Evolutionary conservation across 768 basidiomycete genomes (phyloP), one percentile per base, ranked within the genome.

Genomic region (Rickenella mellea): DNA sequence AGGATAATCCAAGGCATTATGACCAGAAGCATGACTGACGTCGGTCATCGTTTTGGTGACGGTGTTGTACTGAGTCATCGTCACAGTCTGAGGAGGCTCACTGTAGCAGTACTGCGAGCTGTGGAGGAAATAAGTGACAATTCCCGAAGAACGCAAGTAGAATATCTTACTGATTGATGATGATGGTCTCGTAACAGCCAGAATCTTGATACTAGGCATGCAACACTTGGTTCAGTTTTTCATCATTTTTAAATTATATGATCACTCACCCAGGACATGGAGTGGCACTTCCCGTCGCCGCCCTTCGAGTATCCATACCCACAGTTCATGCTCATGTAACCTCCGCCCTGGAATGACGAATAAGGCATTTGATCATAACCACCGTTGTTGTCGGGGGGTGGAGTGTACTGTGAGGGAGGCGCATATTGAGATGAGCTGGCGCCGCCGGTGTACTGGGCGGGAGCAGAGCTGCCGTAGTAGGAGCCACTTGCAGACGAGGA

Each of bases 291-390:
- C 26, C 78, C 79, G 55, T 80, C 70, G 8, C 56, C 61, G 42
- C 56, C 59, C 61, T 80, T 81, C 37, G 58, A 51, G 53, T 78
- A 78, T 20, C 82, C 83, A 55, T 86, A 86, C 39, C 83, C 83
- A 55, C 83, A 86, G 48, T 70, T 60, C 57, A 84, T 60, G 56
- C 67, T 71, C 56, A 68, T 66, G 61, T 84, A 86, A 21, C 82
- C 83, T 43, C 80, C 83, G 26, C 54, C 53, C 58, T 63, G 64
- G 63, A 80, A 81, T 25, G 70, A 66, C 10, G 70, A 64, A 56
- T 84, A 84, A 22, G 75, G 73, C 73, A 77, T 77, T 47, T 50
- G 48, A 20, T 68, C 52, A 52, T 72, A 71, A 51, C 69, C 67
- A 51, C 69, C 61, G 38, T 46, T 47, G n/a, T 50, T 47, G 24